phyloP scores from a whole-genome alignment of 2,329 filamentous ascomycete species.

The Geoglossum cookeanum region DNA sequence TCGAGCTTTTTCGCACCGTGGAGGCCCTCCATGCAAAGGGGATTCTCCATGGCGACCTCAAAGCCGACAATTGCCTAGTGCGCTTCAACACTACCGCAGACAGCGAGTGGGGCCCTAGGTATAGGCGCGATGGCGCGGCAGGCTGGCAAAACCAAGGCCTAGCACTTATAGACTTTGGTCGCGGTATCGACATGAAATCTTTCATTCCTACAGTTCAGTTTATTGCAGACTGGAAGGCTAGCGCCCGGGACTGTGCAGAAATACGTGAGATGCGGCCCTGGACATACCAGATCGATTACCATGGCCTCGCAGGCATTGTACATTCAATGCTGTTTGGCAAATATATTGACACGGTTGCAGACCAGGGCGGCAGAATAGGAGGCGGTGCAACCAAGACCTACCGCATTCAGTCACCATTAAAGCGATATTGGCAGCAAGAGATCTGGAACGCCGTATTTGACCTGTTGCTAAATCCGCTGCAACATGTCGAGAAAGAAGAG shows the following conservation, averaged over 20 bases:
- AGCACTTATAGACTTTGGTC: slow-evolving; percentile 82
- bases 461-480: slow-evolving; percentile 63
- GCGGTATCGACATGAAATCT: slow-evolving; percentile 78
- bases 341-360: slow-evolving; percentile 63
- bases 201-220: slow-evolving; percentile 67
- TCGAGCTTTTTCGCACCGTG: slow-evolving; percentile 78
- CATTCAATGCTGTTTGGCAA: slow-evolving; percentile 84
- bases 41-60: slow-evolving; percentile 82
- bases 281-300: slow-evolving; percentile 96
- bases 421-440: slow-evolving; percentile 92
- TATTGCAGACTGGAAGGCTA: slow-evolving; percentile 88
- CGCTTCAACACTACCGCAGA: slow-evolving; percentile 42
- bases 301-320: slow-evolving; percentile 73
- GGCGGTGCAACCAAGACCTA: slow-evolving; percentile 46
- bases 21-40: slow-evolving; percentile 66
- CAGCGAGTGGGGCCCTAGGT: slow-evolving; percentile 37
- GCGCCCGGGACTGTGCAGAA: slow-evolving; percentile 75
- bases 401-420: slow-evolving; percentile 62
- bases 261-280: slow-evolving; percentile 87
- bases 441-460: slow-evolving; percentile 75
- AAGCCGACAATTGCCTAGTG: slow-evolving; percentile 86
- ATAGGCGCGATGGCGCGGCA: slow-evolving; percentile 50
- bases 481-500: slow-evolving; percentile 45
- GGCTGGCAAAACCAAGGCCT: slow-evolving; percentile 72
- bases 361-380: slow-evolving; percentile 30